A percentile compares a stretch with the other conserved stretches of the same genome.
Evolutionary conservation across 1,284 basidiomycete genomes (phyloP).

Genomic region (Fomitiporia mediterranea): DNA sequence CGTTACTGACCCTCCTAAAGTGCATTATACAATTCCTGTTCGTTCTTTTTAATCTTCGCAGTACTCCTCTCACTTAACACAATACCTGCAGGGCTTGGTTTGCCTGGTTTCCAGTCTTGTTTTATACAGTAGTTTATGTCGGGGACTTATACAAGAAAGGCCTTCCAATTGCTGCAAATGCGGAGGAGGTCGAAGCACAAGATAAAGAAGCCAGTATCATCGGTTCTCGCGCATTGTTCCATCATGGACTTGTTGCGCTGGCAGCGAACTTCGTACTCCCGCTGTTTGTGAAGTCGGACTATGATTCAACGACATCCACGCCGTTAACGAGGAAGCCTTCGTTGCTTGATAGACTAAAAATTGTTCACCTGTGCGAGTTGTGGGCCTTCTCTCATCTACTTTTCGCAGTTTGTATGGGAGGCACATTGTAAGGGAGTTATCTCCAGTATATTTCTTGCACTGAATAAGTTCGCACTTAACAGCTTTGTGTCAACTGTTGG

Average conservation of each 20-base stretch:
- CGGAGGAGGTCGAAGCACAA: constrained; percentile 33
- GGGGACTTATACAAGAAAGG: constrained; percentile 76
- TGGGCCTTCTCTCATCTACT: constrained; percentile 75
- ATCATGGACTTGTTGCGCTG: constrained; percentile 69
- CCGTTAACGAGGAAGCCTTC: constrained; percentile 25
- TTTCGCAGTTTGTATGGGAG: constrained; percentile 65
- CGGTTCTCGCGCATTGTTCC: constrained; percentile 81
- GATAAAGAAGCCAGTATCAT: constrained; percentile 72
- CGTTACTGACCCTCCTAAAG: constrained; percentile 32
- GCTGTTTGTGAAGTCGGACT: constrained; percentile 48
- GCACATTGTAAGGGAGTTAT: constrained; percentile 58
- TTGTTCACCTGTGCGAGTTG: constrained; percentile 58
- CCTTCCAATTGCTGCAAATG: constrained; percentile 33
- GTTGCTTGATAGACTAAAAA: constrained; percentile 31
- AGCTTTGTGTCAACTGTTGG: constrained; percentile 62
- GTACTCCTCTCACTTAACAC: neutral
- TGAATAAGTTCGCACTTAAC: neutral
- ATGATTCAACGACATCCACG: constrained; percentile 18
- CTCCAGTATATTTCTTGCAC: neutral
- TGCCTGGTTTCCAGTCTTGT: constrained; percentile 87
- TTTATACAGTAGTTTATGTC: constrained; percentile 85
- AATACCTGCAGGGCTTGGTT: constrained; percentile 58
- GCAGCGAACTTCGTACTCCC: constrained; percentile 70
- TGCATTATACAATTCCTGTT: constrained; percentile 86
- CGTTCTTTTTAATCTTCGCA: constrained; percentile 29